Evolutionary conservation across 352 stramenopile genomes (phyloP).

Genomic region (Pythium apleroticum): DNA sequence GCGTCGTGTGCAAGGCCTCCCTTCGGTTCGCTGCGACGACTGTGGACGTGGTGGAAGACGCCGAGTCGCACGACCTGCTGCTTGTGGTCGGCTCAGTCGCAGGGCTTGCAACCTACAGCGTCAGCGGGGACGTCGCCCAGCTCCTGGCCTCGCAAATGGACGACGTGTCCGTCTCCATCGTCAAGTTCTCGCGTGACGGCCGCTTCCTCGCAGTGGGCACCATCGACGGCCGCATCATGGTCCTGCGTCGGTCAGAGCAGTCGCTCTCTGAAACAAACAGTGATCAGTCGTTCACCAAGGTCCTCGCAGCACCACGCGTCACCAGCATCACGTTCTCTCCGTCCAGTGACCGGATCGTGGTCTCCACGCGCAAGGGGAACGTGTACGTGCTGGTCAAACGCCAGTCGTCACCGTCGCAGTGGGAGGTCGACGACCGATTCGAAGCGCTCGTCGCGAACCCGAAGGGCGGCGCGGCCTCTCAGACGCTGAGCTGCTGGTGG

Average conservation of each 20-base stretch:
- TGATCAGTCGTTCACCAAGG: slow-evolving; percentile 29
- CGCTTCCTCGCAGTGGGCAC: slow-evolving; percentile 38
- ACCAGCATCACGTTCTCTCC: slow-evolving; percentile 54
- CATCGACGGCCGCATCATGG: slow-evolving; percentile 53
- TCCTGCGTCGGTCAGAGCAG: slow-evolving; percentile 17
- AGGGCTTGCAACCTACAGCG: slow-evolving; percentile 7
- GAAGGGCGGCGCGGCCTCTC: slow-evolving; percentile 38
- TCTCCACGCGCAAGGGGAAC: slow-evolving; percentile 63
- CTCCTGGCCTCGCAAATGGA: slow-evolving; percentile 2
- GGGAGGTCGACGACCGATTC: slow-evolving; percentile 30
- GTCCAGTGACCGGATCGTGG: slow-evolving; percentile 31
- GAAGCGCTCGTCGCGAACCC: slow-evolving; percentile 42
- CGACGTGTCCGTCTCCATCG: slow-evolving; percentile 39
- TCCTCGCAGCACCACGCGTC: slow-evolving; percentile 51
- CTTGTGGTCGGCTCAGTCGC: slow-evolving; percentile 8
- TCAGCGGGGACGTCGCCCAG: not conserved
- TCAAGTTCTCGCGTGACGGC: slow-evolving; percentile 41
- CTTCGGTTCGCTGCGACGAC: slow-evolving; percentile 39
- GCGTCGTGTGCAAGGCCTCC: slow-evolving; percentile 10
- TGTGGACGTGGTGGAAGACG: slow-evolving; percentile 32
- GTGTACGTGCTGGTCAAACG: slow-evolving; percentile 45
- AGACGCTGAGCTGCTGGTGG: slow-evolving; percentile 62
- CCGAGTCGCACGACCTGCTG: not conserved
- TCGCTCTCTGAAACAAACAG: not conserved
- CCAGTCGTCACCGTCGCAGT: slow-evolving; percentile 10